Percentiles rank a stretch among this genome's conserved stretches.
These are phyloP conservation scores for Arthrobotrys entomopaga DNA, from an alignment of 2,329 filamentous ascomycete species.

Conservation along the genomic window DNA sequence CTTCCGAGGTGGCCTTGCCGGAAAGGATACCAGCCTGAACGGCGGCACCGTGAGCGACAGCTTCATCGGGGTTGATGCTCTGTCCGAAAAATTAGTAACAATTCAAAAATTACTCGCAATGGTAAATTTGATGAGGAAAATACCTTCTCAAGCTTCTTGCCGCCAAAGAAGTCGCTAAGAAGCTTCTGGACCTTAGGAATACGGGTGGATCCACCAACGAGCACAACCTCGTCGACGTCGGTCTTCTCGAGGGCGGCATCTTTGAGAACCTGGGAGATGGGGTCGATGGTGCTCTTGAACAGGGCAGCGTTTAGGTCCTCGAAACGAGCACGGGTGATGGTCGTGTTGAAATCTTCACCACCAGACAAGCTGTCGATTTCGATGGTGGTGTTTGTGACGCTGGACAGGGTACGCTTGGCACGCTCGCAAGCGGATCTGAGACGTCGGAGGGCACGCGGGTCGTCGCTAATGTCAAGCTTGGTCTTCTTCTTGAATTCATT, in stretches of 20 bases:
- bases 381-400: slow-evolving; percentile 94
- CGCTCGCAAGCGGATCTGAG: slow-evolving; percentile 98
- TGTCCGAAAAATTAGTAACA: slow-evolving; percentile 58
- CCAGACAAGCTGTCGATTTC: slow-evolving; percentile 99
- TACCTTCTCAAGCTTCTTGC: slow-evolving; percentile 98
- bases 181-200: slow-evolving; percentile 99
- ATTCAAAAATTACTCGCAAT: neutral
- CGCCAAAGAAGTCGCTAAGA: slow-evolving; percentile 97
- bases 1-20: slow-evolving; percentile 94
- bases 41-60: slow-evolving; percentile 97
- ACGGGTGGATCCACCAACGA: slow-evolving; percentile 98
- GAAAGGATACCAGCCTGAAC: slow-evolving; percentile 99
- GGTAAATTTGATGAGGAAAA: slow-evolving; percentile 22
- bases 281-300: slow-evolving; percentile 91
- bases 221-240: slow-evolving; percentile 96
- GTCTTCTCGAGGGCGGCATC: slow-evolving; percentile 88
- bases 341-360: slow-evolving; percentile 95
- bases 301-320: slow-evolving; percentile 97
- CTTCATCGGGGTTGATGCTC: slow-evolving; percentile 99
- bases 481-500: slow-evolving; percentile 89
- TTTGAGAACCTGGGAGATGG: slow-evolving; percentile 95
- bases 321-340: slow-evolving; percentile 98
- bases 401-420: slow-evolving; percentile 98
- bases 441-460: slow-evolving; percentile 92
- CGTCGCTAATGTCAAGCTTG: slow-evolving; percentile 77